These are phyloP conservation scores for Melampsora larici-populina DNA, from an alignment of 1,284 basidiomycete genomes.

Conservation along the genomic window DNA sequence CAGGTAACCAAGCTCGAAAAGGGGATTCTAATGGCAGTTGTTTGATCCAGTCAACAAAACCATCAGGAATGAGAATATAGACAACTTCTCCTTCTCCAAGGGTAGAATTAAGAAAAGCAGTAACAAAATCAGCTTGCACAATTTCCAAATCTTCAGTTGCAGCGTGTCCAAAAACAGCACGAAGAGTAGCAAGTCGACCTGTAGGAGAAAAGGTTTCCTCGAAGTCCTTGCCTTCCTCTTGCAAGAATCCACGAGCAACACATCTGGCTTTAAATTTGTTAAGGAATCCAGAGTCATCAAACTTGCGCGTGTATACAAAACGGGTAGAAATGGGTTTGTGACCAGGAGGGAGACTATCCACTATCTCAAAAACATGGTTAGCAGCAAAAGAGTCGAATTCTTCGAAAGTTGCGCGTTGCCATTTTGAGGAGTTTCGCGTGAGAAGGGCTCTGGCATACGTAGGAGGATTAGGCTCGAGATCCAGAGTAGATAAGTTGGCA, in stretches of 20 bases:
- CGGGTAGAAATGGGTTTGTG: conserved; percentile 28
- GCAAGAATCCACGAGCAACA: no score
- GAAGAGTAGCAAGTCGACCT: conserved; percentile 13
- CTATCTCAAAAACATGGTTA: conserved; percentile 28
- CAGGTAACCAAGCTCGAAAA: no score
- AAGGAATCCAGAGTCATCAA: no score
- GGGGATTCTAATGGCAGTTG: no score
- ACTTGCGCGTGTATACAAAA: conserved; percentile 19
- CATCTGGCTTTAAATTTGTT: conserved; percentile 27
- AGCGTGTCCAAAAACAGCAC: not conserved
- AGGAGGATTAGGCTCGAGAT: not conserved
- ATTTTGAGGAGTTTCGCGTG: not conserved
- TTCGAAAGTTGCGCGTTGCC: not conserved
- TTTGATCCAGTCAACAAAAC: no score
- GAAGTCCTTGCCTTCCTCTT: conserved; percentile 28
- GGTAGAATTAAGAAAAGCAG: conserved; percentile 18
- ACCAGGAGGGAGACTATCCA: not conserved
- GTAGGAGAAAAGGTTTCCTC: conserved; percentile 40
- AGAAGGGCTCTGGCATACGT: not conserved
- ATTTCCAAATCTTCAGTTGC: not conserved
- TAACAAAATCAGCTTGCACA: no score
- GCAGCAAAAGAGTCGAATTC: no score
- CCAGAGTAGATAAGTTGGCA: no score
- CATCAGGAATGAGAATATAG: conserved; percentile 22
- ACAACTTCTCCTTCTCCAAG: conserved; percentile 19